phyloP scores from a whole-genome alignment of 2,329 filamentous ascomycete genomes.

The Fusarium sublunatum region DNA sequence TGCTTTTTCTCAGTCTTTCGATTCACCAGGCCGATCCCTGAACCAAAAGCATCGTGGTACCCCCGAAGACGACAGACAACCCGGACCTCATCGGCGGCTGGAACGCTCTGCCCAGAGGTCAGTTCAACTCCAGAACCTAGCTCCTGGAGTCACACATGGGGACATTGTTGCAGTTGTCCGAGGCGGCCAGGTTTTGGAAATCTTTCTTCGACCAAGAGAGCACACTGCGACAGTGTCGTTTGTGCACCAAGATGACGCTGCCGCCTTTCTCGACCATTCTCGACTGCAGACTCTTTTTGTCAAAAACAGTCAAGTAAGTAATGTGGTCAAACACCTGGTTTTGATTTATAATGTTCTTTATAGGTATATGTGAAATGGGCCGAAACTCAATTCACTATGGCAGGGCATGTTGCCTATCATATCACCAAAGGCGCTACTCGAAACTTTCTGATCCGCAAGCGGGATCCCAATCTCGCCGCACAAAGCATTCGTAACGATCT shows the following conservation, averaged over 20 bases:
- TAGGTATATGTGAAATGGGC: constrained; percentile 77
- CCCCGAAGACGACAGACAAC: not conserved
- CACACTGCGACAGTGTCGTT: constrained; percentile 76
- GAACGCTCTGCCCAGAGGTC: constrained; percentile 63
- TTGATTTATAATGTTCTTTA: not conserved
- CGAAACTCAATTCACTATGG: constrained; percentile 75
- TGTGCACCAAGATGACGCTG: constrained; percentile 70
- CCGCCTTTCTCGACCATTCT: constrained; percentile 72
- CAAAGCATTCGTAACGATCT: constrained; percentile 75
- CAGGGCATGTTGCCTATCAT: constrained; percentile 71
- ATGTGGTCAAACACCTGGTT: not conserved
- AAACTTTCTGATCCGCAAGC: constrained; percentile 76
- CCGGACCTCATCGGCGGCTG: constrained; percentile 15
- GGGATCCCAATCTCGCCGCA: constrained; percentile 69
- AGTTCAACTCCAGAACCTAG: constrained; percentile 70
- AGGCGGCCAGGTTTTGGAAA: constrained; percentile 76
- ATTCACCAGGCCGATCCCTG: not conserved
- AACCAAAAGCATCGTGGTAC: not conserved
- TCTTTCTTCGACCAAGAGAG: constrained; percentile 71
- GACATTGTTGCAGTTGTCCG: constrained; percentile 74
- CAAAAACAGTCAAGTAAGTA: constrained; percentile 71
- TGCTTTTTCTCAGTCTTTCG: not conserved
- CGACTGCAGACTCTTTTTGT: constrained; percentile 76
- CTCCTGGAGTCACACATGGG: constrained; percentile 69
- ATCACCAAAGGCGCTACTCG: constrained; percentile 75